Evolutionary conservation across 129 eudicot species (phyloP).

Genomic region (Escallonia herrerae): DNA sequence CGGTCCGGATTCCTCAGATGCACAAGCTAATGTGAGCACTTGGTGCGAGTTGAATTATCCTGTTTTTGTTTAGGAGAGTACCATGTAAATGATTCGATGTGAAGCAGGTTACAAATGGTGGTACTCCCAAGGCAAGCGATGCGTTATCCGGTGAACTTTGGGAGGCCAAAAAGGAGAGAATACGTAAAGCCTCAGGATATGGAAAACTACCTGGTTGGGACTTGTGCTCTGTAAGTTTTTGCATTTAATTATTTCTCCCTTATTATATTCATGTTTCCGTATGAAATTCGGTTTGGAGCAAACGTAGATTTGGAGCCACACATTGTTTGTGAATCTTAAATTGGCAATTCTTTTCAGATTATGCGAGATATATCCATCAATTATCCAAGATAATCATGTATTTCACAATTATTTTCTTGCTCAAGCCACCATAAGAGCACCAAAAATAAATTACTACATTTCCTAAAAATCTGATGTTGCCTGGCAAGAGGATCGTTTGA

Average conservation of each 20-base stretch:
- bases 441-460: too few relatives aligned
- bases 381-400: too few relatives aligned
- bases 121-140: slow-evolving; percentile 66
- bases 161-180: slow-evolving; percentile 85
- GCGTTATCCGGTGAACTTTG: slow-evolving; percentile 99
- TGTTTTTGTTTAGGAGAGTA: slow-evolving; percentile 3
- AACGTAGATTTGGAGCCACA: background rate
- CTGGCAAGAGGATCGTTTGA: too few relatives aligned
- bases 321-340: too few relatives aligned
- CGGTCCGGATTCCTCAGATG: slow-evolving; percentile 88
- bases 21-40: slow-evolving; percentile 62
- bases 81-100: slow-evolving; percentile 5
- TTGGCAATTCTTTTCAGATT: too few relatives aligned
- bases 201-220: slow-evolving; percentile 99
- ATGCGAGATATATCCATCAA: too few relatives aligned
- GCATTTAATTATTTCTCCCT: slow-evolving; percentile 6
- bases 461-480: too few relatives aligned
- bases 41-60: slow-evolving; percentile 1
- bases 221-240: slow-evolving; percentile 78
- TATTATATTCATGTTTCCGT: background rate
- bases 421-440: too few relatives aligned
- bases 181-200: slow-evolving; percentile 67
- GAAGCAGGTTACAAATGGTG: slow-evolving; percentile 71
- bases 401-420: too few relatives aligned
- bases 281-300: background rate